Conservation (phyloP, 306 rosid genomes). For the Vigna angularis region DNA sequence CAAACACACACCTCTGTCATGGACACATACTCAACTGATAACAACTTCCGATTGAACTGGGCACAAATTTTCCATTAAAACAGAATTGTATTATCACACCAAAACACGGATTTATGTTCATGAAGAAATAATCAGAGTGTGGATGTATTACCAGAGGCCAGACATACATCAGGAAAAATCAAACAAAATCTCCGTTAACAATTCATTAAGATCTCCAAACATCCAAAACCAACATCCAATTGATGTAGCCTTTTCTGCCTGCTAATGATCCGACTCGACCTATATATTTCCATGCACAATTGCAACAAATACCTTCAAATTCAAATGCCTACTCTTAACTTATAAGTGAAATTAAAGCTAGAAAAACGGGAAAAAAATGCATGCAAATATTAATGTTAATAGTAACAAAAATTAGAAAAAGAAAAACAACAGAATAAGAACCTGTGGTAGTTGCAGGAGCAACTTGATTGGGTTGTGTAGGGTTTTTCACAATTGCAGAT, state of each 20-base stretch:
- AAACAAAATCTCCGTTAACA: neutral
- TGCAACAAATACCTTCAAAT: neutral
- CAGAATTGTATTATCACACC: neutral
- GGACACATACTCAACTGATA: conserved; percentile 2
- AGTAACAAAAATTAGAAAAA: neutral
- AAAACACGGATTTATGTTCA: neutral
- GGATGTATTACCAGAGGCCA: neutral
- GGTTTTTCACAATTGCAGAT: conserved; percentile 46
- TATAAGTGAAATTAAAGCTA: conserved; percentile 12
- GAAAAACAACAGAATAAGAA: conserved; percentile 1
- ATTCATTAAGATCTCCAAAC: conserved; percentile 21
- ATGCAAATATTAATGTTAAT: neutral
- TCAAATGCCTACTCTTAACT: neutral
- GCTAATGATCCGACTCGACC: neutral
- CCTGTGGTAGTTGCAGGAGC: conserved; percentile 32
- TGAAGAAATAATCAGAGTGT: neutral
- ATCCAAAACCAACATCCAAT: conserved; percentile 13
- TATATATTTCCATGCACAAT: neutral
- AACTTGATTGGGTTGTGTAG: neutral
- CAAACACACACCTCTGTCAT: conserved; percentile 6
- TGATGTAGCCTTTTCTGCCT: neutral
- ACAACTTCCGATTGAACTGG: neutral
- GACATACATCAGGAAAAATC: neutral
- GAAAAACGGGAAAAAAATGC: neutral
- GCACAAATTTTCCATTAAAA: neutral